Evolutionary conservation across 306 rosid genomes (phyloP).

Genomic region (Dryas alaskensis): DNA sequence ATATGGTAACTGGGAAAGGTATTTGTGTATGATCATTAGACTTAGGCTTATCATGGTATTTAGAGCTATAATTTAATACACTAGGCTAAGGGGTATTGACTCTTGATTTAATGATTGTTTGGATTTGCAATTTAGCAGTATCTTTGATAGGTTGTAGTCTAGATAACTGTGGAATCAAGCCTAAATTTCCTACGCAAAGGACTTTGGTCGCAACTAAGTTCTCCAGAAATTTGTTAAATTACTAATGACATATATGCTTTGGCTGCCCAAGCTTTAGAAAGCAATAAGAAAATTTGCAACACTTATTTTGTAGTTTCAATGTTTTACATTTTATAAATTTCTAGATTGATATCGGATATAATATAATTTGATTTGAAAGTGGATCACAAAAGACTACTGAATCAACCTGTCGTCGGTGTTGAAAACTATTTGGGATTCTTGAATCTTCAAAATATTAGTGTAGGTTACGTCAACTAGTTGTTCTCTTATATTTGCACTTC

Average conservation of each 20-base stretch:
- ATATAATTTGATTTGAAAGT: neutral
- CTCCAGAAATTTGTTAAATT: neutral
- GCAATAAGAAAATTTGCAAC: neutral
- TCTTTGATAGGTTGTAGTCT: neutral
- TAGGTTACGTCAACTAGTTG: neutral
- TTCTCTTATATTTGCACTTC: neutral
- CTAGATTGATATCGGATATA: neutral
- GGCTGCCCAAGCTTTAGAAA: neutral
- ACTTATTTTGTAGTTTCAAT: neutral
- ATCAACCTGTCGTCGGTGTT: neutral
- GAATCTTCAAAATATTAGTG: neutral
- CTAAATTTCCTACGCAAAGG: neutral
- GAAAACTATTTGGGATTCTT: neutral
- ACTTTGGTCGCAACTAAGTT: neutral
- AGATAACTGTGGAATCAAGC: neutral
- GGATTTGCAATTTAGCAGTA: neutral
- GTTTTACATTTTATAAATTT: neutral
- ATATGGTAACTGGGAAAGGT: neutral
- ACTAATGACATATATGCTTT: no score
- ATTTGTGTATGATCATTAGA: conserved; percentile 6
- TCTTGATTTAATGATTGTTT: neutral
- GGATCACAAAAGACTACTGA: neutral
- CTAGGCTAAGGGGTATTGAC: neutral
- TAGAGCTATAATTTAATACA: conserved; percentile 2
- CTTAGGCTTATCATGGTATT: neutral